Evolutionary conservation across 768 basidiomycete species (phyloP), one percentile per base, ranked within the genome.

Genomic region (Boletus reticuloceps): DNA sequence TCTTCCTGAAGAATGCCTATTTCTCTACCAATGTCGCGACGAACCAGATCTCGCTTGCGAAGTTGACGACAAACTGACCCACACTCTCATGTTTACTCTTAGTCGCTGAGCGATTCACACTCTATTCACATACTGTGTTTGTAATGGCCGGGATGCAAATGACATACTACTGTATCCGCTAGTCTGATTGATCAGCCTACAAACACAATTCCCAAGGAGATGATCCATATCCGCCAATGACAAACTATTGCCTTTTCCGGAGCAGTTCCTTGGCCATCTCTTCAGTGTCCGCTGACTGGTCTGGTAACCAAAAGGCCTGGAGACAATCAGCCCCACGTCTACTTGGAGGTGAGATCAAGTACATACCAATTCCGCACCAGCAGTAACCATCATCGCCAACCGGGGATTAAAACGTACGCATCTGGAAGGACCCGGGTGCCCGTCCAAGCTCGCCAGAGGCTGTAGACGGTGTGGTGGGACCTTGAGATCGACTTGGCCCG

Each of bases 391-490:
- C 93, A 98, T 96, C 31, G 88, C 87, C 56, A 82, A 79, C 54
- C 91, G 82, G 9, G 95, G 94, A 68, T 97, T 98, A 69, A 95
- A 96, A 63, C 78, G 83, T 3, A 97, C 90, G 55, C 91, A 94
- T 66, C 97, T 77, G 22, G 86, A 82, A 31, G 91, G 88, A 6
- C 91, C 91, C 1, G 86, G 84, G 66, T 95, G 92, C 0, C 91
- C 92, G 42, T 92, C 90, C 51, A 92, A 69, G 20, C 68, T 75
- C 6, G 74, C 64, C 20, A 79, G 52, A 4, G 86, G 84, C 47
- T 74, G 68, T n/a, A 86, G 40, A 53, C 80, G 75, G 49, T 73
- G 67, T 5, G 84, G 85, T 6, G 77, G 76, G 17, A 74, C 66
- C 66, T 80, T 83, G 65, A 77, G 72, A 60, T 89, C 84, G 20